phyloP scores from a whole-genome alignment of 1,139 yeast species.

The Taiozyma onychis region DNA sequence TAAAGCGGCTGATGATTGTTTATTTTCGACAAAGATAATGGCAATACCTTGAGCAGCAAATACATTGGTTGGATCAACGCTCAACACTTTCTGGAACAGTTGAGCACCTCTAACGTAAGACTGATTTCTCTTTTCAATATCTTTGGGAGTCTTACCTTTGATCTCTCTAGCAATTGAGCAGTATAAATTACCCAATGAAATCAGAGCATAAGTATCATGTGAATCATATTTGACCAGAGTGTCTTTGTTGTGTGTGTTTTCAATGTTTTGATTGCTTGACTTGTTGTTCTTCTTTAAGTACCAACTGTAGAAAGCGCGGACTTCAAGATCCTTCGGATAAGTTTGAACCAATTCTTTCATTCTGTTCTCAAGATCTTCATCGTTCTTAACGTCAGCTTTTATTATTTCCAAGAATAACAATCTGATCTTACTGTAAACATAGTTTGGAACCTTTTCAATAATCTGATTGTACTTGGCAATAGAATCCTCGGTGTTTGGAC shows the following conservation, averaged over 20 bases:
- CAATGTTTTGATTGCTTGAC: conserved; percentile 41
- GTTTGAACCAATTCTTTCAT: conserved; percentile 48
- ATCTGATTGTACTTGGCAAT: conserved; percentile 46
- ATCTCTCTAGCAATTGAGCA: conserved; percentile 76
- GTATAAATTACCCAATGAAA: conserved; percentile 87
- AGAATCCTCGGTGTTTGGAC: conserved; percentile 29
- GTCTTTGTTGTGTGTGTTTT: conserved; percentile 76
- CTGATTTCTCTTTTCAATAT: conserved; percentile 62
- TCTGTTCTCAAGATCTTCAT: conserved; percentile 44
- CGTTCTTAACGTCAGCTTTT: conserved; percentile 30
- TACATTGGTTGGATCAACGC: conserved; percentile 78
- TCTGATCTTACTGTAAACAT: conserved; percentile 74
- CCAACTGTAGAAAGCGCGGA: conserved; percentile 93
- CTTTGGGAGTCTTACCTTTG: conserved; percentile 46
- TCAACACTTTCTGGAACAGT: conserved; percentile 80
- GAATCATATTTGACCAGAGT: conserved; percentile 78
- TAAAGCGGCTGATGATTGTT: conserved; percentile 69
- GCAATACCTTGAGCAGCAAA: conserved; percentile 99
- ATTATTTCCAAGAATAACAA: conserved; percentile 47
- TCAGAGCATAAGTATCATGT: conserved; percentile 84
- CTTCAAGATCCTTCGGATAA: conserved; percentile 64
- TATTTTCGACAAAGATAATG: conserved; percentile 84
- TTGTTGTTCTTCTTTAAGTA: conserved; percentile 58
- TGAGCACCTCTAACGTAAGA: conserved; percentile 87
- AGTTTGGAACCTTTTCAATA: conserved; percentile 56